Conservation (phyloP, 495 filamentous ascomycete species). For the Aspergillus sclerotiicarbonarius region DNA sequence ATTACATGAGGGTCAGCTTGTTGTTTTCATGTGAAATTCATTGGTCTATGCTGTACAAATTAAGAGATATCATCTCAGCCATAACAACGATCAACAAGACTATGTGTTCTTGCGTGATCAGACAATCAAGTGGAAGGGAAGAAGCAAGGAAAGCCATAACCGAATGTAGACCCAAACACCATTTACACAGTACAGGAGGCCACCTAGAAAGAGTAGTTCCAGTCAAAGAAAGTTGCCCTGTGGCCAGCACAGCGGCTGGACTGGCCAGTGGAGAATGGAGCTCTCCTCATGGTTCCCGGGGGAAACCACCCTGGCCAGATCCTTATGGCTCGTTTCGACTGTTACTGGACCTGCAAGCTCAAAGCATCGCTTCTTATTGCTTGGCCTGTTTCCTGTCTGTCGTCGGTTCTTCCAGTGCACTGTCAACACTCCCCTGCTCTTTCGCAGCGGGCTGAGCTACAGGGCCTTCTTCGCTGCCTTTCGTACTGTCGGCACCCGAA, state of each 20-base stretch:
- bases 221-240: conserved; percentile 9
- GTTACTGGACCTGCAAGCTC: not conserved
- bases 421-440: conserved; percentile 1
- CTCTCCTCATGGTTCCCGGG: not conserved
- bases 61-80: not conserved
- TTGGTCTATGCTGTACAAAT: conserved; percentile 3
- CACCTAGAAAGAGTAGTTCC: conserved; percentile 3
- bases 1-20: too few relatives aligned
- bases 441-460: conserved; percentile 7
- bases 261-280: not conserved
- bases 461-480: conserved; percentile 8
- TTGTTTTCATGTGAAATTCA: not conserved
- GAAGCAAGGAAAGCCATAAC: conserved; percentile 8
- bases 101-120: not conserved
- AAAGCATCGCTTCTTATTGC: not conserved
- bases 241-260: conserved; percentile 22
- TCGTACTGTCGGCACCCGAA: conserved; percentile 6
- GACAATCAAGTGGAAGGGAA: conserved; percentile 9
- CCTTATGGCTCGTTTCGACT: not conserved
- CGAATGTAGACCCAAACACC: conserved; percentile 8
- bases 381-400: not conserved
- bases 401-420: not conserved
- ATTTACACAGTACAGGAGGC: conserved; percentile 14
- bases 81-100: conserved; percentile 1
- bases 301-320: not conserved